A percentile compares a stretch with the other conserved stretches of the same genome.
phyloP scores from a whole-genome alignment of 345 rosid species.

The Citrus reticulata region DNA sequence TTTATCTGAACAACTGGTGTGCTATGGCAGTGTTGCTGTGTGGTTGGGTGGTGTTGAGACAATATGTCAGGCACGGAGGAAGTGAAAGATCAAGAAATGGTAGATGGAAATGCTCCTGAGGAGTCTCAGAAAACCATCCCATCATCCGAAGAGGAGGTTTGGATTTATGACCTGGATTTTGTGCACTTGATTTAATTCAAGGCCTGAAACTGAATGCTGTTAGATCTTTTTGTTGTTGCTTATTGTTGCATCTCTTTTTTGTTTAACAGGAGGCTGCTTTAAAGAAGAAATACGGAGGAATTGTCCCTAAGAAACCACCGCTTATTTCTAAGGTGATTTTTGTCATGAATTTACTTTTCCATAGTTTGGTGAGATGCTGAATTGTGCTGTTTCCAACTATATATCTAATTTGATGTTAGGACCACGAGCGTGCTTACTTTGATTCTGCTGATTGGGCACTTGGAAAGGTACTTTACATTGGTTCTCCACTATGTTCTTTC shows the following conservation, averaged over 20 bases:
- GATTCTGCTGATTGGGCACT: conserved; percentile 99
- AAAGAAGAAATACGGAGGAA: conserved; percentile 94
- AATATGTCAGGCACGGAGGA: conserved; percentile 51
- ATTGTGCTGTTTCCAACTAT: conserved; percentile 6
- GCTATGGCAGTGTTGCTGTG: conserved; percentile 20
- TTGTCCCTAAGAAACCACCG: conserved; percentile 97
- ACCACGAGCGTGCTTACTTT: conserved; percentile 95
- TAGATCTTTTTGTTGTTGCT: not conserved
- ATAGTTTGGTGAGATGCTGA: not conserved
- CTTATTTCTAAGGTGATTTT: conserved; percentile 84
- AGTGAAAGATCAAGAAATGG: conserved; percentile 45
- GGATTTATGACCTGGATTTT: not conserved
- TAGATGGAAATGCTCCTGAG: conserved; percentile 36
- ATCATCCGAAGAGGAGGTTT: conserved; percentile 74
- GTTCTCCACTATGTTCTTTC: conserved; percentile 1
- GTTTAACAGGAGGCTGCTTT: conserved; percentile 58
- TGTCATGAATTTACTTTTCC: not conserved
- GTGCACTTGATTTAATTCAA: not conserved
- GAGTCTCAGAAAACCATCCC: conserved; percentile 44
- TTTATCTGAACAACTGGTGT: not conserved
- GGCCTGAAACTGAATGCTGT: not conserved
- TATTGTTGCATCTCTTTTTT: not conserved
- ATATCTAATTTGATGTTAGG: conserved; percentile 43
- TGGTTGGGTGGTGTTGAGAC: conserved; percentile 25
- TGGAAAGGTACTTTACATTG: conserved; percentile 67